Percentiles rank a stretch among this genome's conserved stretches.
These are phyloP conservation scores for Oryza nivara DNA, from an alignment of 176 grass and related monocot species.

Conservation along the genomic window DNA sequence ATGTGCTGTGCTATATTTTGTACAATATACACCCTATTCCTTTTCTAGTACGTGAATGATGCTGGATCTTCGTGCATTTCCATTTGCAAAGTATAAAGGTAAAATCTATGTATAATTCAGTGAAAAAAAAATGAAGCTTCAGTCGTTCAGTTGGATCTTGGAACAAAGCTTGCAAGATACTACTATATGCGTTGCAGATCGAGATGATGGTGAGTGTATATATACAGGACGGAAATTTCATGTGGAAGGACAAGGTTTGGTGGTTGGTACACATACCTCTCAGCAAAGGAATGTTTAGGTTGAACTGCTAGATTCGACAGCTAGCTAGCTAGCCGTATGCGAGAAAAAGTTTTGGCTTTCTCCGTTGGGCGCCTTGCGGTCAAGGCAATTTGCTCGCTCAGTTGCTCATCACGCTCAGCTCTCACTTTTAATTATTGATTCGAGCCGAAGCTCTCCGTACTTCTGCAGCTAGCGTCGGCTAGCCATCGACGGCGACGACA, in stretches of 20 bases:
- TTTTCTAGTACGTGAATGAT: not conserved
- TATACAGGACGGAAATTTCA: not conserved
- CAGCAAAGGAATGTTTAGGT: slow-evolving; percentile 51
- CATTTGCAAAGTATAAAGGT: not conserved
- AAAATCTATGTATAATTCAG: not conserved
- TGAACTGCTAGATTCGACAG: slow-evolving; percentile 45
- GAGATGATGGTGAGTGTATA: not conserved
- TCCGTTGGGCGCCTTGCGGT: not conserved
- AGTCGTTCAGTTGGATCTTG: not conserved
- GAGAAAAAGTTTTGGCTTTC: slow-evolving; percentile 28
- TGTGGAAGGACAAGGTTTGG: slow-evolving; percentile 1
- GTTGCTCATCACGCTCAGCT: not conserved
- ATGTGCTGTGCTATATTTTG: not conserved
- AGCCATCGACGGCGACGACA: slow-evolving; percentile 33
- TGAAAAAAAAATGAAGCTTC: not conserved
- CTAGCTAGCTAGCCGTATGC: not conserved
- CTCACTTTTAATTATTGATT: slow-evolving; percentile 35
- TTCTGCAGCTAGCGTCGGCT: not conserved
- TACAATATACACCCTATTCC: not conserved
- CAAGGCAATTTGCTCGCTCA: slow-evolving; percentile 21
- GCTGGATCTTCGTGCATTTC: not conserved
- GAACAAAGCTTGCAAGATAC: not conserved
- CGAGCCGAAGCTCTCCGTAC: slow-evolving; percentile 10
- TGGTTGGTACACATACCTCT: slow-evolving; percentile 22
- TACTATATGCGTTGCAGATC: not conserved